phyloP scores from a whole-genome alignment of 2,329 filamentous ascomycete species.

The Nothophaeocryptopus gaeumannii region DNA sequence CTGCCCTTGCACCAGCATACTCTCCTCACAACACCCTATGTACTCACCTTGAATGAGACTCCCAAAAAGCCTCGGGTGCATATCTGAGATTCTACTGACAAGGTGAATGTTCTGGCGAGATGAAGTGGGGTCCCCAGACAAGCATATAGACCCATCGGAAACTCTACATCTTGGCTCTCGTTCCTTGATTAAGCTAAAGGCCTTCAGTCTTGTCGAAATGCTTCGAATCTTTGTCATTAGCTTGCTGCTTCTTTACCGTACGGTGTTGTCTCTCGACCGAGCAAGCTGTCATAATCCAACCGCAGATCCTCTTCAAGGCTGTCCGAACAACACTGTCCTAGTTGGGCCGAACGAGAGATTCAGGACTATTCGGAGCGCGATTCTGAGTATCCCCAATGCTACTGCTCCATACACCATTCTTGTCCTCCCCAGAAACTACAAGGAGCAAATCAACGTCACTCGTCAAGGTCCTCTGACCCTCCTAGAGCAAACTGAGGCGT shows the following conservation, averaged over 20 bases:
- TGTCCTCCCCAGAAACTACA: constrained; percentile 59
- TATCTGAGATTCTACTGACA: neutral
- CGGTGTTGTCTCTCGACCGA: constrained; percentile 4
- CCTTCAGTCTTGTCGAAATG: constrained; percentile 2
- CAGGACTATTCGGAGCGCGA: constrained; percentile 48
- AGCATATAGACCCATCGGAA: neutral
- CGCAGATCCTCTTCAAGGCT: constrained; percentile 38
- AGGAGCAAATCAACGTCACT: constrained; percentile 64
- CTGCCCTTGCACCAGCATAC: too few species aligned
- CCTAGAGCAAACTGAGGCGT: constrained; percentile 55
- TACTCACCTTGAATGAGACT: too few species aligned
- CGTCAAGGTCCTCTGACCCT: constrained; percentile 60
- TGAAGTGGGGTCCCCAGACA: neutral
- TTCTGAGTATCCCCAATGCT: constrained; percentile 47
- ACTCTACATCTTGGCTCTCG: constrained; percentile 3
- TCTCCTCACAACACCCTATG: too few species aligned
- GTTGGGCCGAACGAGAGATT: constrained; percentile 27
- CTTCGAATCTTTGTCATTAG: neutral
- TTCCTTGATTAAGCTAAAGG: neutral
- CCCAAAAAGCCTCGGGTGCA: too few species aligned
- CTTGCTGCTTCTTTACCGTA: neutral
- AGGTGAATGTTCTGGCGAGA: neutral
- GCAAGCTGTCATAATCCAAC: constrained; percentile 39
- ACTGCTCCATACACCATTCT: constrained; percentile 54
- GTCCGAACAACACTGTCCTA: constrained; percentile 36